These are phyloP conservation scores for Neurospora africana DNA, from an alignment of 495 filamentous ascomycete genomes.

Conservation along the genomic window DNA sequence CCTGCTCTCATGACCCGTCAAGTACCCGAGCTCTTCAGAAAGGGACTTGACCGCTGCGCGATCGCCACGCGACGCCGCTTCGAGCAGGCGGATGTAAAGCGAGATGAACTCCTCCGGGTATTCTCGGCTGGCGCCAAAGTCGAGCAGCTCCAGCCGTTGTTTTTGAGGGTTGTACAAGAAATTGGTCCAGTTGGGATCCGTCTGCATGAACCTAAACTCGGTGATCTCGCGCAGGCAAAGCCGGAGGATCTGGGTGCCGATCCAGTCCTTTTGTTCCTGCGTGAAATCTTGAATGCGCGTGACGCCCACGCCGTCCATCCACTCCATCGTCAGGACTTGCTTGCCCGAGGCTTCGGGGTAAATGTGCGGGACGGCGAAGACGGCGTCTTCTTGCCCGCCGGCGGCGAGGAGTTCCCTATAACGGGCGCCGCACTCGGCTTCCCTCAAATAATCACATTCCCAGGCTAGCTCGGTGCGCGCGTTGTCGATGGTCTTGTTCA, in stretches of 20 bases:
- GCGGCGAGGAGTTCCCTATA: constrained; percentile 58
- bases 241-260: constrained; percentile 84
- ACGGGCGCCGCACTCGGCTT: constrained; percentile 65
- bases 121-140: constrained; percentile 82
- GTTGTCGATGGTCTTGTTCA: constrained; percentile 96
- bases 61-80: constrained; percentile 65
- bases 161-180: constrained; percentile 77
- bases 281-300: constrained; percentile 64
- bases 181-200: constrained; percentile 99
- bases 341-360: constrained; percentile 71
- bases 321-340: constrained; percentile 87
- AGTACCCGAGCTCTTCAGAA: constrained; percentile 76
- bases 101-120: constrained; percentile 70
- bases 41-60: constrained; percentile 49
- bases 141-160: constrained; percentile 76
- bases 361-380: constrained; percentile 71
- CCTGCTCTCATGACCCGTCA: constrained; percentile 76
- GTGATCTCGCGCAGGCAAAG: constrained; percentile 87
- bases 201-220: constrained; percentile 97
- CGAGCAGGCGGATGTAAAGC: constrained; percentile 66
- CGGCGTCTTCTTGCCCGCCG: constrained; percentile 45
- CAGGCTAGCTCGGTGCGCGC: constrained; percentile 86
- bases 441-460: constrained; percentile 93
- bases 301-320: constrained; percentile 78
- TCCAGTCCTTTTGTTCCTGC: constrained; percentile 81